Evolutionary conservation across 2,329 filamentous ascomycete species (phyloP).

Genomic region (Phaeosphaeria sp.): DNA sequence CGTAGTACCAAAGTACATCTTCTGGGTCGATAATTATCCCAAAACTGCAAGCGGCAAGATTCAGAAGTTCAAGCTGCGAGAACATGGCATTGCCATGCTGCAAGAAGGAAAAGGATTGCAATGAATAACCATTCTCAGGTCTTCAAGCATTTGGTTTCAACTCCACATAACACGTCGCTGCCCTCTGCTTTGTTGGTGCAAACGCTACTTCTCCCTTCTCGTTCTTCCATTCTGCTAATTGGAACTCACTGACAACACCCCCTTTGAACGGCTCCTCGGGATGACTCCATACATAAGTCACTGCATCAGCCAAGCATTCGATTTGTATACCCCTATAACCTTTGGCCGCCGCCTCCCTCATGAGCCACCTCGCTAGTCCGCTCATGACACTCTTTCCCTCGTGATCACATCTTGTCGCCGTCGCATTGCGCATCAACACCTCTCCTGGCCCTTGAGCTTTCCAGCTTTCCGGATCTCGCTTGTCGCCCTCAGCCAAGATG

Average conservation of each 20-base stretch:
- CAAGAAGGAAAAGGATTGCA: slow-evolving; percentile 30
- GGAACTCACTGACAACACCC: slow-evolving; percentile 28
- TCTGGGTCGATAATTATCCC: slow-evolving; percentile 83
- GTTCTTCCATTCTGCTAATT: slow-evolving; percentile 27
- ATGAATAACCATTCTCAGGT: not conserved
- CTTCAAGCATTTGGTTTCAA: slow-evolving; percentile 18
- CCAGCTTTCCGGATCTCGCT: slow-evolving; percentile 35
- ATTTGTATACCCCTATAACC: slow-evolving; percentile 48
- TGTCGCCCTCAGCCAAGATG: slow-evolving; percentile 25
- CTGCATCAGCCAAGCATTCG: slow-evolving; percentile 40
- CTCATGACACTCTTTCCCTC: slow-evolving; percentile 45
- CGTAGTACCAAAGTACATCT: slow-evolving; percentile 83
- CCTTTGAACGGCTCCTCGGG: slow-evolving; percentile 34
- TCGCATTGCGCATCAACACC: slow-evolving; percentile 48
- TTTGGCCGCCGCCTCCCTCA: slow-evolving; percentile 42
- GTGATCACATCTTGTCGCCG: slow-evolving; percentile 46
- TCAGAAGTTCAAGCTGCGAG: slow-evolving; percentile 87
- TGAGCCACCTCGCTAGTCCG: slow-evolving; percentile 45
- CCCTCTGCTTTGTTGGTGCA: slow-evolving; percentile 27
- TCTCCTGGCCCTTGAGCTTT: slow-evolving; percentile 33
- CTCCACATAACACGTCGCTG: slow-evolving; percentile 36
- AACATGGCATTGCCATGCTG: slow-evolving; percentile 59
- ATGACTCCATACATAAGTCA: slow-evolving; percentile 38
- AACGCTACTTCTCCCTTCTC: slow-evolving; percentile 33
- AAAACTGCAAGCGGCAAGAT: slow-evolving; percentile 98